Evolutionary conservation across 306 rosid genomes (phyloP).

Genomic region (Benincasa hispida): DNA sequence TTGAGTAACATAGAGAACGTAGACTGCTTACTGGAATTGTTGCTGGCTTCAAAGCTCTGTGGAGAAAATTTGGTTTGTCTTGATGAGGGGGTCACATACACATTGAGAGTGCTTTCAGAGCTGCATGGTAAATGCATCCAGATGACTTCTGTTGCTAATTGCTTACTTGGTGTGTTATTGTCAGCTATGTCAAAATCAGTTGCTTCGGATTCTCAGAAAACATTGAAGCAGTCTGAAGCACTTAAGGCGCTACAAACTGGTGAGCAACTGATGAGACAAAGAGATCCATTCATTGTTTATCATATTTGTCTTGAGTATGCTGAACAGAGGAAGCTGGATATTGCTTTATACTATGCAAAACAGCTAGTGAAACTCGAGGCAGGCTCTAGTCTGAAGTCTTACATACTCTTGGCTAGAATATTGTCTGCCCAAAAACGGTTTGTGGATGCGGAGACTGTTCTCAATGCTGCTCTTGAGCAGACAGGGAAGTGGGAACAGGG

Average conservation of each 20-base stretch:
- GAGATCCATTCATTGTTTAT: slow-evolving; percentile 46
- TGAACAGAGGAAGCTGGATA: slow-evolving; percentile 65
- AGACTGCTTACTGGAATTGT: slow-evolving; percentile 32
- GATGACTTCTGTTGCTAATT: slow-evolving; percentile 39
- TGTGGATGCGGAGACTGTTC: slow-evolving; percentile 59
- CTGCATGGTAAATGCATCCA: slow-evolving; percentile 48
- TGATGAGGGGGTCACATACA: slow-evolving; percentile 53
- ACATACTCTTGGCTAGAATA: slow-evolving; percentile 59
- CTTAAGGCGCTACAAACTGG: slow-evolving; percentile 42
- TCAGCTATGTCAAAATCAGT: slow-evolving; percentile 44
- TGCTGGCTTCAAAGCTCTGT: slow-evolving; percentile 80
- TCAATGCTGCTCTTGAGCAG: slow-evolving; percentile 78
- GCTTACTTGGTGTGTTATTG: slow-evolving; percentile 58
- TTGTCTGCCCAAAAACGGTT: slow-evolving; percentile 70
- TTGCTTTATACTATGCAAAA: slow-evolving; percentile 57
- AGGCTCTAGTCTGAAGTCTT: slow-evolving; percentile 46
- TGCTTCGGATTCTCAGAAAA: slow-evolving; percentile 57
- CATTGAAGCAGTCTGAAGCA: slow-evolving; percentile 50
- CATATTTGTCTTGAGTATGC: slow-evolving; percentile 84
- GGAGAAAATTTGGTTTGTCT: slow-evolving; percentile 35
- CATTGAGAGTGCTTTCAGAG: slow-evolving; percentile 38
- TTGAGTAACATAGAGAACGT: slow-evolving; percentile 42
- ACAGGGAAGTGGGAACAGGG: slow-evolving; percentile 90
- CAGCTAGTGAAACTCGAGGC: slow-evolving; percentile 52
- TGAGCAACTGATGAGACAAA: slow-evolving; percentile 42